Base-by-base conservation (phyloP, 2,329 filamentous ascomycete species). In the Ceratocystis lukuohia region DNA sequence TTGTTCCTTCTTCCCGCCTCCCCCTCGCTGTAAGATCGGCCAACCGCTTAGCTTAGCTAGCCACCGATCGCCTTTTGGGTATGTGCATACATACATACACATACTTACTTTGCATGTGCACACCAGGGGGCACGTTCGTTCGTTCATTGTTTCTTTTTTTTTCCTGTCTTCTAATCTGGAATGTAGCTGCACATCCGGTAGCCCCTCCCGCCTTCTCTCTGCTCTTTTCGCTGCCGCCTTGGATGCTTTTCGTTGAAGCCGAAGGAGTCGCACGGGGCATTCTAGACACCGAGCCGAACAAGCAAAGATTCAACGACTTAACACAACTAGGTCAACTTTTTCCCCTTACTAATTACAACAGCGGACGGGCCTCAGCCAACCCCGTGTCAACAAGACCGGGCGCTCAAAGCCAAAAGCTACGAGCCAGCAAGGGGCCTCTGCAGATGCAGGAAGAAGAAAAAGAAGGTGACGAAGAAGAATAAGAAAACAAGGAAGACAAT, bases 161-260 rank as follows among this genome's bases (percentile, higher is more conserved):
- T 50, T 15, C 7, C 48, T 8, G 48, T 50, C 48, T 50, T 25
- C 17, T 50, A 8, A 50, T 50, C n/a, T 50, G 22, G 53, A 25
- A 57, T 17, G 53, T 30, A 28, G 53, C 30, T 57, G 22, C 53
- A 5, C 53, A 33, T 33, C 53, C n/a, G 25, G 30, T 33, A 28
- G 28, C 12, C 53, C 53, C 12, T 57, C 17, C 28, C 25, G 7
- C 8, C 3, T 37, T 17, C 28, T 59, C 6, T 12, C 56, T 37
- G 37, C 37, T 41, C 37, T 12, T 12, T 10, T 41, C 37, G 37
- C 37, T 41, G 37, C 37, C 37, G 4, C 37, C 10, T 41, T 37
- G 10, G 33, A 37, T 53, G n/a, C 8, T 53, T 12, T 12, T 59
- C 56, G 56, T 59, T 59, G 56, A 59, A 59, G 56, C 56, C 56